These are phyloP conservation scores for Angomonas deanei DNA, from an alignment of 208 protist species.

Conservation along the genomic window DNA sequence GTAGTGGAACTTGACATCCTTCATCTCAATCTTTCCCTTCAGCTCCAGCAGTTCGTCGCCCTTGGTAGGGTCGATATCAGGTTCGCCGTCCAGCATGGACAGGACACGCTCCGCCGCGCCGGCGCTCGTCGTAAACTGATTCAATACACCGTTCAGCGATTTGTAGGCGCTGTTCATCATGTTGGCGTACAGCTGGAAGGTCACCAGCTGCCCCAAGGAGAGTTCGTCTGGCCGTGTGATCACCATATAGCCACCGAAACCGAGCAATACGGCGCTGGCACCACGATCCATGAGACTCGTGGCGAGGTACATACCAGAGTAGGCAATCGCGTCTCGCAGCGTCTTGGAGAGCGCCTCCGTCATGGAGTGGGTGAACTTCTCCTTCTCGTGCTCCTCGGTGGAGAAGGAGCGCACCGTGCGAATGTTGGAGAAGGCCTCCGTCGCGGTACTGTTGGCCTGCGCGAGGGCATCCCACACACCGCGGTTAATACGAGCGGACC, in stretches of 20 bases:
- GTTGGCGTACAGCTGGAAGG: constrained; percentile 43
- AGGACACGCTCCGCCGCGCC: constrained; percentile 47
- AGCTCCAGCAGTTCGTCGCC: constrained; percentile 17
- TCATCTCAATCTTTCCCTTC: constrained; percentile 12
- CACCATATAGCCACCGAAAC: constrained; percentile 47
- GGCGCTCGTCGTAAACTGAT: constrained; percentile 36
- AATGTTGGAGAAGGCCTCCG: constrained; percentile 56
- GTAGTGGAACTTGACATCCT: constrained; percentile 22
- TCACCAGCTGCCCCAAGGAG: constrained; percentile 43
- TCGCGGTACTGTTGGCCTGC: constrained; percentile 40
- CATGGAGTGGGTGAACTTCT: constrained; percentile 37
- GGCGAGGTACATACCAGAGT: constrained; percentile 26
- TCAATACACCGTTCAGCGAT: constrained; percentile 38
- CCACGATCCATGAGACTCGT: constrained; percentile 43
- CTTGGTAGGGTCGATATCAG: constrained; percentile 21
- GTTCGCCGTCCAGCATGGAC: constrained; percentile 33
- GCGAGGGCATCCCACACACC: constrained; percentile 51
- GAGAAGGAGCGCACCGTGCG: constrained; percentile 56
- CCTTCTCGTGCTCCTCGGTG: constrained; percentile 36
- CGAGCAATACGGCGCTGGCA: constrained; percentile 28
- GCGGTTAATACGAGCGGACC: constrained; percentile 35
- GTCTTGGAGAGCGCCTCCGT: constrained; percentile 36
- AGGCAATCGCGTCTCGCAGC: constrained; percentile 31
- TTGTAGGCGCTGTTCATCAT: constrained; percentile 49
- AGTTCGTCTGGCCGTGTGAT: constrained; percentile 29